Conservation (phyloP, 2,329 filamentous ascomycete genomes). For the Cryphonectria parasitica region DNA sequence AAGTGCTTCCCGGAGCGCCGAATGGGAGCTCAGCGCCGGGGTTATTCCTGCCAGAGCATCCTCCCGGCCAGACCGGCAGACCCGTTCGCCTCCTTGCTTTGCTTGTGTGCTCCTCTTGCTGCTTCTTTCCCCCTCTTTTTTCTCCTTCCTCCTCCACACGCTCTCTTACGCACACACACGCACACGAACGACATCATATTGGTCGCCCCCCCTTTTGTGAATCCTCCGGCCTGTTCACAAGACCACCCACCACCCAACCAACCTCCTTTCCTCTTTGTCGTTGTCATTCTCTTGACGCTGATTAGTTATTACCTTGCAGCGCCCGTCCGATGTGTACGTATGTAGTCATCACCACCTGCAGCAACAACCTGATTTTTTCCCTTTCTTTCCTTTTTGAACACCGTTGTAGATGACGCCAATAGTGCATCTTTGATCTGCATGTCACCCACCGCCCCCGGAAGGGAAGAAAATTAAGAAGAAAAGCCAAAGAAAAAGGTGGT, state of each 20-base stretch:
- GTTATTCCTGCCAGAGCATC: not conserved
- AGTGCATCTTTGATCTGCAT: not conserved
- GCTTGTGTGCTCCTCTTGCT: not conserved
- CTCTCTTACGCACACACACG: not conserved
- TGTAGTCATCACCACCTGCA: slow-evolving; percentile 7
- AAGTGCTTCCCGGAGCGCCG: slow-evolving; percentile 21
- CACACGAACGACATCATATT: not conserved
- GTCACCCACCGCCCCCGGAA: not conserved
- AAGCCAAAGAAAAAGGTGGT: not conserved
- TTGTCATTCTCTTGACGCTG: slow-evolving; percentile 13
- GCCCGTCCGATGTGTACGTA: not conserved
- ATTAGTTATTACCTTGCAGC: slow-evolving; percentile 1
- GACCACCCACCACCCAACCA: slow-evolving; percentile 7
- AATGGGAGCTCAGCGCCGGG: slow-evolving; percentile 25
- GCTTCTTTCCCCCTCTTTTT: not conserved
- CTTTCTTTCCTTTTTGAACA: not conserved
- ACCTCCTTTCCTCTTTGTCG: not conserved
- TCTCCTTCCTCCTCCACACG: not conserved
- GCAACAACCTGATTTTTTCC: not conserved
- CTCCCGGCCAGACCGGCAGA: slow-evolving; percentile 15
- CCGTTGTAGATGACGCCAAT: not conserved
- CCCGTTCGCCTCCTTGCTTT: slow-evolving; percentile 11
- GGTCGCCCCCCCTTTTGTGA: not conserved
- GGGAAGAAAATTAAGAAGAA: not conserved
- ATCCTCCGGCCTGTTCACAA: slow-evolving; percentile 20